Evolutionary conservation across 306 rosid species (phyloP).

Genomic region (Trifolium subterraneum): DNA sequence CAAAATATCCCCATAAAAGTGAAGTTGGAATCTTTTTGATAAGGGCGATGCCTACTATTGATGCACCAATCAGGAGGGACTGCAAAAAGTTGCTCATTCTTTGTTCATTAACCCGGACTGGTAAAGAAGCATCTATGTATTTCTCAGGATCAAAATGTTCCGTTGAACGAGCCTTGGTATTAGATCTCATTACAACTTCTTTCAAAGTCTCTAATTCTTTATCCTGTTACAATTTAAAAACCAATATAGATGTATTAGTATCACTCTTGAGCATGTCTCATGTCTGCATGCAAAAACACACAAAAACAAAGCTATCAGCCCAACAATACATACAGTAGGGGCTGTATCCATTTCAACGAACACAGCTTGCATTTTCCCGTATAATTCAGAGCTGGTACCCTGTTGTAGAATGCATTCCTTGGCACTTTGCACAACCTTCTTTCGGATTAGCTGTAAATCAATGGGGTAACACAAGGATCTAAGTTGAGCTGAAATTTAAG

Average conservation of each 20-base stretch:
- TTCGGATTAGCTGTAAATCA: slow-evolving; percentile 66
- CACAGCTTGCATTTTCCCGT: slow-evolving; percentile 75
- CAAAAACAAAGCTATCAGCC: neutral
- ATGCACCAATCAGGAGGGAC: slow-evolving; percentile 68
- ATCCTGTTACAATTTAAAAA: slow-evolving; percentile 46
- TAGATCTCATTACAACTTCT: slow-evolving; percentile 69
- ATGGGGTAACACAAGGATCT: slow-evolving; percentile 33
- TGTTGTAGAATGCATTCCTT: slow-evolving; percentile 72
- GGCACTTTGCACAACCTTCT: slow-evolving; percentile 80
- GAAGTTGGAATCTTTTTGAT: slow-evolving; percentile 87
- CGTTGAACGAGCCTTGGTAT: slow-evolving; percentile 42
- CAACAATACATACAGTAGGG: slow-evolving; percentile 62
- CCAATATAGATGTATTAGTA: neutral
- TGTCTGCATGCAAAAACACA: neutral
- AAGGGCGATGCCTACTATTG: slow-evolving; percentile 64
- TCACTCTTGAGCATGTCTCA: slow-evolving; percentile 12
- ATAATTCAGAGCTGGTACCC: slow-evolving; percentile 62
- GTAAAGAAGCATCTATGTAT: slow-evolving; percentile 73
- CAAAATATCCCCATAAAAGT: slow-evolving; percentile 94
- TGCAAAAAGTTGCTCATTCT: slow-evolving; percentile 82
- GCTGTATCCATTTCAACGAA: slow-evolving; percentile 72
- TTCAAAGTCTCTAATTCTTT: slow-evolving; percentile 59
- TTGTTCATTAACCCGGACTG: slow-evolving; percentile 91
- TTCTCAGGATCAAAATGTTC: slow-evolving; percentile 71
- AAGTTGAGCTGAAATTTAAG: slow-evolving; percentile 13